A percentile compares a stretch with the other conserved stretches of the same genome.
Conservation (phyloP, 441 rosid genomes). For the Corymbia citriodora region DNA sequence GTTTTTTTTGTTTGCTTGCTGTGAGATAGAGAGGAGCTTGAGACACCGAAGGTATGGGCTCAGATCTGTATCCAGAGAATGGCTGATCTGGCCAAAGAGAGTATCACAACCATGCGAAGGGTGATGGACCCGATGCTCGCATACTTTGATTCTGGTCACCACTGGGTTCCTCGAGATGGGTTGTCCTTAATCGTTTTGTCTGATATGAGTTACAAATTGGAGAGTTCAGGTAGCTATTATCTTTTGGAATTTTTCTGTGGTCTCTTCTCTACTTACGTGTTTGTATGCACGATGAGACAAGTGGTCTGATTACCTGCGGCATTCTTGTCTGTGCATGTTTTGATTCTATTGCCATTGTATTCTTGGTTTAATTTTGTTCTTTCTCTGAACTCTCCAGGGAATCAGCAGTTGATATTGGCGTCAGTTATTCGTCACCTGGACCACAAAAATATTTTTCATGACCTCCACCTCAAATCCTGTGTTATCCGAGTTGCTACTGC, state of each 20-base stretch:
- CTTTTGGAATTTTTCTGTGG: not conserved
- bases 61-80: conserved; percentile 89
- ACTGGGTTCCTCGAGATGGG: conserved; percentile 79
- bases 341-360: not conserved
- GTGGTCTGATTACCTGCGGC: not conserved
- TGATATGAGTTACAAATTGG: conserved; percentile 73
- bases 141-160: conserved; percentile 72
- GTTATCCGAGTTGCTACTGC: conserved; percentile 73
- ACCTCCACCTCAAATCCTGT: conserved; percentile 69
- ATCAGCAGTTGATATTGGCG: conserved; percentile 73
- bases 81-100: conserved; percentile 92
- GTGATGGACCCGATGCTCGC: conserved; percentile 81
- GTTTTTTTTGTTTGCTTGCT: not conserved
- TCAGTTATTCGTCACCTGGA: conserved; percentile 86
- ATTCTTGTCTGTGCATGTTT: not conserved
- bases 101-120: conserved; percentile 63
- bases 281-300: not conserved
- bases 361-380: not conserved
- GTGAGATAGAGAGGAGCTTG: conserved; percentile 70
- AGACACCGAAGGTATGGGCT: conserved; percentile 89
- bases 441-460: conserved; percentile 78
- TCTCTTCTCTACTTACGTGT: not conserved
- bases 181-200: conserved; percentile 76
- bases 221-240: conserved; percentile 51
- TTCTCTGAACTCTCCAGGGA: conserved; percentile 42